These are phyloP conservation scores for Aphanomyces euteiches DNA, from an alignment of 352 stramenopile genomes.

Conservation along the genomic window DNA sequence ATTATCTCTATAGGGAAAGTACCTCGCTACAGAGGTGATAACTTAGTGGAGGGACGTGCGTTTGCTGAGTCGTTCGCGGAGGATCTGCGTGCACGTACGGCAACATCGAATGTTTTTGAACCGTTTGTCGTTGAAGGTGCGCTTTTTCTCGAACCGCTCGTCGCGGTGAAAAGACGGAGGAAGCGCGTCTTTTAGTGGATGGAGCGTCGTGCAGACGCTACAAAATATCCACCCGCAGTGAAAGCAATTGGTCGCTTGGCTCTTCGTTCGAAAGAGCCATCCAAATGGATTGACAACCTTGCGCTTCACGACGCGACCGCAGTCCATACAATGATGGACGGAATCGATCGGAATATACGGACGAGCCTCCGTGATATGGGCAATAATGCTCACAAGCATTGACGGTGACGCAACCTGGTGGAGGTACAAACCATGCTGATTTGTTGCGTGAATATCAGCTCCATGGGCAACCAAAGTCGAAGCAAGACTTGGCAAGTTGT, in stretches of 20 bases:
- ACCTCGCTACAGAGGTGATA: not conserved
- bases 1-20: too few relatives aligned
- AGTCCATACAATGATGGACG: conserved; percentile 72
- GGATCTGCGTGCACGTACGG: conserved; percentile 53
- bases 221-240: conserved; percentile 79
- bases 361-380: conserved; percentile 50
- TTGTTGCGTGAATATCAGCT: conserved; percentile 57
- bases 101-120: conserved; percentile 50
- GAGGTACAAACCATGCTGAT: conserved; percentile 69
- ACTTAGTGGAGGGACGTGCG: conserved; percentile 29
- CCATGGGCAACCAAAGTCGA: conserved; percentile 59
- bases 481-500: conserved; percentile 51
- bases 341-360: conserved; percentile 48
- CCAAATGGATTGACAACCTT: not conserved
- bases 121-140: not conserved
- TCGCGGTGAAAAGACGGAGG: conserved; percentile 50
- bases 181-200: conserved; percentile 47
- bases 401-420: conserved; percentile 62
- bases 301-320: conserved; percentile 36
- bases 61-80: conserved; percentile 58
- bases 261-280: conserved; percentile 6
- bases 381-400: conserved; percentile 67
- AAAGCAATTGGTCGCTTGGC: conserved; percentile 61
- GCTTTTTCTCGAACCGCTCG: conserved; percentile 27
- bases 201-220: conserved; percentile 50